Conservation (phyloP, 768 basidiomycete species). For the Tylopilus rubrobrunneus region DNA sequence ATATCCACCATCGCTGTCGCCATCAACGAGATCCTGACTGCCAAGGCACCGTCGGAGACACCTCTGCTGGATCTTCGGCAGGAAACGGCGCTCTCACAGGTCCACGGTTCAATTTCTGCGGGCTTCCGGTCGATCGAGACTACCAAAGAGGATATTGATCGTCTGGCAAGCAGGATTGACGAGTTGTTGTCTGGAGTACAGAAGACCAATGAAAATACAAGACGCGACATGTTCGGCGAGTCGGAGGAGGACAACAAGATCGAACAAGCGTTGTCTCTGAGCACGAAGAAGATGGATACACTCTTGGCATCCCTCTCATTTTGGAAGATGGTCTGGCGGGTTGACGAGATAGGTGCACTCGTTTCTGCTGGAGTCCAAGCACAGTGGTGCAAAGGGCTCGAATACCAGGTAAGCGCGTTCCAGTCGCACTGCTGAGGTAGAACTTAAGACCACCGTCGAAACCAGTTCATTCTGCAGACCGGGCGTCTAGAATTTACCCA, state of each 20-base stretch:
- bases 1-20: constrained; percentile 45
- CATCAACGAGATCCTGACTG: constrained; percentile 28
- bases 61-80: constrained; percentile 29
- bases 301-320: constrained; percentile 36
- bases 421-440: not conserved
- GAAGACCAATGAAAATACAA: constrained; percentile 34
- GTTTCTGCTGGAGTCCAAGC: constrained; percentile 31
- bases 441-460: not conserved
- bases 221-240: constrained; percentile 38
- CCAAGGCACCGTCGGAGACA: constrained; percentile 1
- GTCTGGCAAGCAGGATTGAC: constrained; percentile 32
- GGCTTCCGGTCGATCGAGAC: constrained; percentile 31
- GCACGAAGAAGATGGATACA: constrained; percentile 27
- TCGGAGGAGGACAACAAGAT: constrained; percentile 20
- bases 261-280: constrained; percentile 25
- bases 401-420: constrained; percentile 41
- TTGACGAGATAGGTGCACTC: constrained; percentile 37
- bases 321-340: constrained; percentile 38
- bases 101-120: constrained; percentile 39
- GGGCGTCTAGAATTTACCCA: constrained; percentile 54
- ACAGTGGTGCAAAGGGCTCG: constrained; percentile 43
- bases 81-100: constrained; percentile 36
- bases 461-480: constrained; percentile 60
- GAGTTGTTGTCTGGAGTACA: constrained; percentile 38
- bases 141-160: constrained; percentile 33